Base-by-base conservation (phyloP, 2,329 filamentous ascomycete genomes). In the Colletotrichum lupini region DNA sequence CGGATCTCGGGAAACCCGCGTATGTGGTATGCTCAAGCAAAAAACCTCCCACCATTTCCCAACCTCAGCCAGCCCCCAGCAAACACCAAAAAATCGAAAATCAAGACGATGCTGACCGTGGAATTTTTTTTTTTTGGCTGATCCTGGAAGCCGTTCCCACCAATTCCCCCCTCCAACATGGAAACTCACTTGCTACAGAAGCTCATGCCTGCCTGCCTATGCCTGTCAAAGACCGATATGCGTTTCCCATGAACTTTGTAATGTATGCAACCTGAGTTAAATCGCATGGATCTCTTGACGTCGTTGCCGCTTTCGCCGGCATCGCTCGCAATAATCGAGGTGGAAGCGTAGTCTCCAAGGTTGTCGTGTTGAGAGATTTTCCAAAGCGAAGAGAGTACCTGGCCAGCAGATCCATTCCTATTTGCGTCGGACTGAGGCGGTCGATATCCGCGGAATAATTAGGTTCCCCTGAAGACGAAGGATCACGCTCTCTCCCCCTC, bases 381-480 rank as follows among this genome's bases (percentile, higher is more conserved):
- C 24, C 55, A 55, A 57, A 52, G 58, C 26, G 67, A 72, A 58
- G 19, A 69, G 67, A 63, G 49, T 42, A 65, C 67, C 74, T 73
- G 72, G 60, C 74, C 74, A 70, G 74, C 75, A 74, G 69, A 74
- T 56, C 64, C 26, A 24, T 68, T 22, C 49, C 46, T 24, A 4
- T 70, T 49, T 42, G 30, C 42, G 59, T 59, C 56, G 52, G 37
- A 58, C 37, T 32, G 35, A 42, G 37, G 26, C 52, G 49, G 66
- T 56, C 42, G 60, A 63, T 63, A 71, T 68, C 59, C 64, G 63
- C 32, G 56, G 74, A 62, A 30, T 14, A 68, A 49, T 64, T 67
- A 42, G 49, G 56, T 11, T 57, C n/a, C 5, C 30, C 19, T 11
- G 5, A 22, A 12, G 24, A 24, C 19, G 49, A 66, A 35, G 30